A percentile compares a stretch with the other conserved stretches of the same genome.
Evolutionary conservation across 2,329 filamentous ascomycete genomes (phyloP).

Genomic region (Metarhizium robertsii): DNA sequence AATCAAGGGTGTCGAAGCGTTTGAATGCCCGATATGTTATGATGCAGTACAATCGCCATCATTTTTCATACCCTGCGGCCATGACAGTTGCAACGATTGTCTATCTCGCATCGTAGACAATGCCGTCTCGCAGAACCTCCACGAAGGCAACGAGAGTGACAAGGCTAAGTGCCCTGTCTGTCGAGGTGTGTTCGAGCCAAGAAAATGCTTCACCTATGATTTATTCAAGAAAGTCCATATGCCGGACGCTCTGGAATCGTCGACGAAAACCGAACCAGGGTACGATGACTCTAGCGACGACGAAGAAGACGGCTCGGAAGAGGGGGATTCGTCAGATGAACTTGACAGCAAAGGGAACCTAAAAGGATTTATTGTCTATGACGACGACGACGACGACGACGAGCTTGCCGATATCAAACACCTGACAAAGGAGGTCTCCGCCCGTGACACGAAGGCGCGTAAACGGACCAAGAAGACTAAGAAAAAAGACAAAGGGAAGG

Average conservation of each 20-base stretch:
- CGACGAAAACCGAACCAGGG: constrained; percentile 26
- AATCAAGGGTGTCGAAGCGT: constrained; percentile 48
- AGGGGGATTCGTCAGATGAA: constrained; percentile 14
- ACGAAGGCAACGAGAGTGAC: constrained; percentile 48
- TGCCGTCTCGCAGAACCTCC: constrained; percentile 41
- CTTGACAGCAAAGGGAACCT: constrained; percentile 23
- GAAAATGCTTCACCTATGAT: constrained; percentile 63
- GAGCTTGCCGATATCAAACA: constrained; percentile 9
- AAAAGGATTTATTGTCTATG: constrained; percentile 18
- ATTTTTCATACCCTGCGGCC: constrained; percentile 77
- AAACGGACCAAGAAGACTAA: constrained; percentile 8
- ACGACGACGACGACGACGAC: constrained; percentile 14
- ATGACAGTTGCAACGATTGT: constrained; percentile 70
- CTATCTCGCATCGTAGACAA: constrained; percentile 59
- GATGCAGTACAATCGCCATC: constrained; percentile 66
- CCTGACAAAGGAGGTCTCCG: constrained; percentile 11
- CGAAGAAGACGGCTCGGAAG: constrained; percentile 7
- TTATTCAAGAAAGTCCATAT: constrained; percentile 67
- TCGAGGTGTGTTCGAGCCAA: constrained; percentile 54
- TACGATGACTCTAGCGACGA: constrained; percentile 22
- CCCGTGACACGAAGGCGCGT: background rate
- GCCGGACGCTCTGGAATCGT: constrained; percentile 35
- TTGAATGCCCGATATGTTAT: constrained; percentile 77
- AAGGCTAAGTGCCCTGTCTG: constrained; percentile 67
- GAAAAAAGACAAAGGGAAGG: constrained; percentile 12